Conservation (phyloP, 108 stramenopile species). For the Skeletonema potamos region DNA sequence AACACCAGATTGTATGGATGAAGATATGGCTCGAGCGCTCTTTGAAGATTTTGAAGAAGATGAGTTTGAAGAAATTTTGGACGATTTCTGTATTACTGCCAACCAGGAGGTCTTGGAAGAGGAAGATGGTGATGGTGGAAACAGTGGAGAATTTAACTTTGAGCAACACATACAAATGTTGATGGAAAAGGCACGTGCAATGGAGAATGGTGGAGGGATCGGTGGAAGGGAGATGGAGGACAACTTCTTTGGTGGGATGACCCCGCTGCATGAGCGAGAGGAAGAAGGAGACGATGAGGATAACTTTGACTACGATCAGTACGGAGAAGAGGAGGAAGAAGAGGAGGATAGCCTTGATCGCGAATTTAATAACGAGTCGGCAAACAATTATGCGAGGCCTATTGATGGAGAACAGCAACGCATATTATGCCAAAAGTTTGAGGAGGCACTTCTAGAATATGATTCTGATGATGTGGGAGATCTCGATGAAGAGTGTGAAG, state of each 20-base stretch:
- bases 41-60: slow-evolving; percentile 82
- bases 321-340: slow-evolving; percentile 30
- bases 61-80: slow-evolving; percentile 89
- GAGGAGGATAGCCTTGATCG: slow-evolving; percentile 48
- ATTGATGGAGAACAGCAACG: slow-evolving; percentile 66
- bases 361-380: slow-evolving; percentile 41
- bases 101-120: slow-evolving; percentile 63
- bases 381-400: neutral
- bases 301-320: slow-evolving; percentile 26
- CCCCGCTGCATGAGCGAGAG: slow-evolving; percentile 35
- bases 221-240: slow-evolving; percentile 50
- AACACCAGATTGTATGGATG: slow-evolving; percentile 92
- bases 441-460: slow-evolving; percentile 88
- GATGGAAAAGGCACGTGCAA: slow-evolving; percentile 80
- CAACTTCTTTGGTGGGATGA: slow-evolving; percentile 72
- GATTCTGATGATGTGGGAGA: slow-evolving; percentile 84
- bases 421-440: slow-evolving; percentile 71
- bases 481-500: slow-evolving; percentile 71
- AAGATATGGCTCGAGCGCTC: slow-evolving; percentile 88
- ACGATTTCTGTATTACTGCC: slow-evolving; percentile 94
- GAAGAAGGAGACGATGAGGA: slow-evolving; percentile 20
- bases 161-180: slow-evolving; percentile 89
- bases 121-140: slow-evolving; percentile 25
- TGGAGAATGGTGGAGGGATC: slow-evolving; percentile 41
- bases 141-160: slow-evolving; percentile 83